Base-by-base conservation (phyloP, 768 basidiomycete species). In the Agaricus subrufescens region DNA sequence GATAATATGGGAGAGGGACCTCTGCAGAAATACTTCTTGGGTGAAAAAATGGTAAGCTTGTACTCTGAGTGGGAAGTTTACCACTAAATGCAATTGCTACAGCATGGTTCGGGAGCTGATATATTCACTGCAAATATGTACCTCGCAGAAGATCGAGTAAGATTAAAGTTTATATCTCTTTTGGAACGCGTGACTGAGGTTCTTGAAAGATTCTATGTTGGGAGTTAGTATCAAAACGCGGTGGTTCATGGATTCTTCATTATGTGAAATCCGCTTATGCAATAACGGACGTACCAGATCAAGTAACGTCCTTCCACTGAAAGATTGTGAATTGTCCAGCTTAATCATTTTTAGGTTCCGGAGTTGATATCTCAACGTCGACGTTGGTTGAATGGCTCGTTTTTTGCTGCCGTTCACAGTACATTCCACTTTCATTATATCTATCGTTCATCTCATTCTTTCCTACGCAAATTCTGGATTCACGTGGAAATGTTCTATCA, bases 101-200 rank as follows among this genome's bases (percentile, higher is more conserved):
- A 84, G 84, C 90, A 91, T 59, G 90, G 89, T 30, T 84, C 88
- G 3, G 89, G 84, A 12, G 89, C 89, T 1, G 92, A 93, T 65
- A 94, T 96, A 58, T 95, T 95, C 71, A 94, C 92, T 4, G 91
- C 94, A 26, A 96, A 96, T 66, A 96, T 96, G 93, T 98, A 95
- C 66, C 80, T 96, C 14, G 93, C 93, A 8, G 93, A 95, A 69
- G 93, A 94, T 77, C 84, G 89, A 56, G 79, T 81, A 67, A 60
- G 77, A 7, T 34, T 34, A 11, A 30, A 30, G 10, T 48, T 27
- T 6, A 30, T 49, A 12, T 9, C 8, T 29, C 30, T 14, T 3
- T 37, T 37, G 23, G 34, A 19, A 50, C 31, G 31, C 30, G 52
- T 27, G 7, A 27, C 46, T 58, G 65, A 44, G 61, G 26, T n/a